Percentiles rank a stretch among this genome's conserved stretches.
Conservation (phyloP, 129 eudicot species). For the Artemisia argyi region DNA sequence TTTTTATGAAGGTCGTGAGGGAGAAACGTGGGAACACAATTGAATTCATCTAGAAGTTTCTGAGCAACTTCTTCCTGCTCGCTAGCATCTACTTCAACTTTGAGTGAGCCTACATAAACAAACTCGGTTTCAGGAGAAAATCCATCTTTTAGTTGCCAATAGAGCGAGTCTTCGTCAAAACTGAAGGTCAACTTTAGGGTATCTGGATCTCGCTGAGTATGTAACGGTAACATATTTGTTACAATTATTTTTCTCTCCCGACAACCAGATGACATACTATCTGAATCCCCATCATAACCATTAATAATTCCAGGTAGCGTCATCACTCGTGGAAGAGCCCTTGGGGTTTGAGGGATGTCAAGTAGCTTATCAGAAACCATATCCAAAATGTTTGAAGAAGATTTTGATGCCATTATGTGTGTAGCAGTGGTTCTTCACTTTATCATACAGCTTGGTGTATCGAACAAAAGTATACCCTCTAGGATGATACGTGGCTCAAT, state of each 20-base stretch:
- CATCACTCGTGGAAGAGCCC: slow-evolving; percentile 79
- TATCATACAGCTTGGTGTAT: slow-evolving; percentile 21
- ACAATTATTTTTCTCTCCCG: slow-evolving; percentile 69
- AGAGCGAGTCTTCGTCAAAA: slow-evolving; percentile 68
- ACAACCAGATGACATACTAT: slow-evolving; percentile 43
- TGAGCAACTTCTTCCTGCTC: slow-evolving; percentile 87
- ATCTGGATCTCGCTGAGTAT: slow-evolving; percentile 53
- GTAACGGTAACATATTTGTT: slow-evolving; percentile 78
- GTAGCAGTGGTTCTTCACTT: slow-evolving; percentile 11
- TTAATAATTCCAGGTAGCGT: slow-evolving; percentile 70
- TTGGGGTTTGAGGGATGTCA: slow-evolving; percentile 81
- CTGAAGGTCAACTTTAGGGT: slow-evolving; percentile 64
- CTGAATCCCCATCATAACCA: slow-evolving; percentile 59
- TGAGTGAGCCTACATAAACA: slow-evolving; percentile 78
- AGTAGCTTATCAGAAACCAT: slow-evolving; percentile 57
- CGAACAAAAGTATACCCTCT: slow-evolving; percentile 7
- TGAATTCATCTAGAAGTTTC: slow-evolving; percentile 74
- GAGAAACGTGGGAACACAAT: slow-evolving; percentile 86
- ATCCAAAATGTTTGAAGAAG: slow-evolving; percentile 58
- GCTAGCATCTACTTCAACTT: slow-evolving; percentile 55
- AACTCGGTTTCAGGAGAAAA: slow-evolving; percentile 69
- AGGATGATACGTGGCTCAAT: slow-evolving; percentile 20
- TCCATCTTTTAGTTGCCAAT: slow-evolving; percentile 70
- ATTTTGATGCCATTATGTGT: slow-evolving; percentile 57
- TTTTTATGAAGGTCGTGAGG: slow-evolving; percentile 63